Base-by-base conservation (phyloP, 73 alveolate species). In the Paramecium caudatum region DNA sequence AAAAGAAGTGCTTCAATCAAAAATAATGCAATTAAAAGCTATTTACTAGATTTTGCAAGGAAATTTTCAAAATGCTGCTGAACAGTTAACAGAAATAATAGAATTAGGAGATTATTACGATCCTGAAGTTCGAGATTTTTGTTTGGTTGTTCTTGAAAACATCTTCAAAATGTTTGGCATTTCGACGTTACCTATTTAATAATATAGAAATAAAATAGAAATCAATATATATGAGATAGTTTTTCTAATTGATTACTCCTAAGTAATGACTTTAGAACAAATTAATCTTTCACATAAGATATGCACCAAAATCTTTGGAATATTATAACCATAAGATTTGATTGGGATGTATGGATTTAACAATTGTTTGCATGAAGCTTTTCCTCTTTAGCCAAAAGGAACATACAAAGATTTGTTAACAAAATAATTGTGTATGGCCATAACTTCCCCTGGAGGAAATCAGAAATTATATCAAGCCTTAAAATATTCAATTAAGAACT, bases 101-200 rank as follows among this genome's bases (percentile, higher is more conserved):
- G 88, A 74, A 41, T 7, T 74, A 1, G 88, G 88, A 3, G 88
- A 74, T 19, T 74, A 74, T 43, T 74, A 74, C 19, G 88, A 74
- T 74, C 88, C 88, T 41, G 88, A 74, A 74, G 88, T 74, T 15
- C 43, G 88, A 7, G 88, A 74, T 43, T 74, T 74, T 13, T 74
- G 88, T 74, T 74, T 74, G 19, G 32, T 45, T 10, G 88, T 45
- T 5, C 19, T 74, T 19, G 88, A 74, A 46, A 74, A 74, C n/a
- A 74, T 74, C 37, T 16, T 74, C 30, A 45, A 41, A 13, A 12
- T 41, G 0, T 74, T 74, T 74, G 21, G 19, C 10, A 74, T 74
- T 74, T 74, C 69, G 16, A 19, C 88, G 6, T 10, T 41, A 7
- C 88, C 88, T 8, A 74, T 74, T 1, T 10, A 41, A 21, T 74